Percentiles rank a stretch among this genome's conserved stretches.
Conservation (phyloP, 805 yeast genomes). For the Ogataea polymorpha region DNA sequence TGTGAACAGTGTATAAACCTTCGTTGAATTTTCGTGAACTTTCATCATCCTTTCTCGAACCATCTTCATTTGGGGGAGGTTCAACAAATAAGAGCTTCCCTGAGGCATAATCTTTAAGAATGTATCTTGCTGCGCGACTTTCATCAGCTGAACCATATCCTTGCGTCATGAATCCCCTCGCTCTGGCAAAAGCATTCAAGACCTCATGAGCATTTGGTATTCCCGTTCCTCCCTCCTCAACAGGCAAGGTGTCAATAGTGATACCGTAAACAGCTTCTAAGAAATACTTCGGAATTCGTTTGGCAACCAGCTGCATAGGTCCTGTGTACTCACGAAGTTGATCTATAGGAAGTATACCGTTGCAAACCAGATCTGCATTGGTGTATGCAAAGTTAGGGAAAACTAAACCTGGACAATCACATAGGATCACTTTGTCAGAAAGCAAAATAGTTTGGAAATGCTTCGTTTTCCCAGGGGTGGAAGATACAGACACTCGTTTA, state of each 20-base stretch:
- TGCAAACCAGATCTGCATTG: constrained; percentile 93
- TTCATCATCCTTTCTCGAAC: constrained; percentile 47
- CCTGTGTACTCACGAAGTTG: constrained; percentile 91
- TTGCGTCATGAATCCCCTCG: constrained; percentile 96
- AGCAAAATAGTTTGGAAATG: constrained; percentile 95
- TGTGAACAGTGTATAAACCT: constrained; percentile 63
- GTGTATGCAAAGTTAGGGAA: constrained; percentile 97
- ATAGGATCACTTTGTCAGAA: constrained; percentile 76
- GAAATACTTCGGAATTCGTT: constrained; percentile 83
- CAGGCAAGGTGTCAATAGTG: constrained; percentile 69
- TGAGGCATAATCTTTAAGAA: constrained; percentile 90
- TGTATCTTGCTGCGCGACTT: constrained; percentile 87
- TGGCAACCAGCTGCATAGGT: constrained; percentile 80
- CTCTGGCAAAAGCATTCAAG: constrained; percentile 88
- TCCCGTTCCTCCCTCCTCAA: constrained; percentile 87
- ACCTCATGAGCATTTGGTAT: constrained; percentile 86
- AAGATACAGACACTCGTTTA: constrained; percentile 95
- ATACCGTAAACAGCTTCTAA: constrained; percentile 94
- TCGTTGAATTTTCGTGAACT: constrained; percentile 66
- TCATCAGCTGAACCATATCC: constrained; percentile 97
- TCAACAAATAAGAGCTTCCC: constrained; percentile 82
- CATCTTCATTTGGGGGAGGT: constrained; percentile 82
- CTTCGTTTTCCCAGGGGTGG: constrained; percentile 98
- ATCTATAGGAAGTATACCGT: constrained; percentile 98
- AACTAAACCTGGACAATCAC: constrained; percentile 99